phyloP scores from a whole-genome alignment of 2,329 filamentous ascomycete genomes.

The Emmonsiellopsis sp. region DNA sequence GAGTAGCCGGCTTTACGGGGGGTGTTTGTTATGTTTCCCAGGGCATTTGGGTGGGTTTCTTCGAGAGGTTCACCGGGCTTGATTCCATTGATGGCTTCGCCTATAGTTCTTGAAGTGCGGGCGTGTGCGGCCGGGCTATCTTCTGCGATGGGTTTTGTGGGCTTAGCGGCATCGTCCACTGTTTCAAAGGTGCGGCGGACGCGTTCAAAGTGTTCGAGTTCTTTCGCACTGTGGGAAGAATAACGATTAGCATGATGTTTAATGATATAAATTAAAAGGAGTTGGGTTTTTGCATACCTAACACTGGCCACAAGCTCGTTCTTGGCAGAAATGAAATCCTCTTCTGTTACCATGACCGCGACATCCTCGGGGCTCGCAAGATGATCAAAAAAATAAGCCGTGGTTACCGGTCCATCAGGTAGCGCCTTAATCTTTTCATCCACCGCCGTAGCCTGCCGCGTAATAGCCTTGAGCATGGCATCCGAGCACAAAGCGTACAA shows the following conservation, averaged over 20 bases:
- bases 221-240: constrained; percentile 57
- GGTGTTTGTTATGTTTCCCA: constrained; percentile 9
- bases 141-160: constrained; percentile 7
- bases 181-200: constrained; percentile 76
- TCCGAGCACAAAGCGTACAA: constrained; percentile 96
- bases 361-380: constrained; percentile 73
- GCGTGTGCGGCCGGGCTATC: constrained; percentile 4
- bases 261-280: background rate
- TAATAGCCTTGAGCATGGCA: constrained; percentile 98
- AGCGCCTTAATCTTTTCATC: constrained; percentile 72
- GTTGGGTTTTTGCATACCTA: constrained; percentile 28
- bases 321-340: constrained; percentile 76
- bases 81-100: constrained; percentile 29
- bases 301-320: constrained; percentile 86
- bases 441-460: constrained; percentile 72
- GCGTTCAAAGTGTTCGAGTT: constrained; percentile 80
- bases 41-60: constrained; percentile 17
- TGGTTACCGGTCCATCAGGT: constrained; percentile 54
- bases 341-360: constrained; percentile 77
- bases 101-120: constrained; percentile 25
- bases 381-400: constrained; percentile 95
- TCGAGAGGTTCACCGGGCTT: constrained; percentile 17
- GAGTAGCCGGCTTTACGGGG: background rate
- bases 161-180: constrained; percentile 38
- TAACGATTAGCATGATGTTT: constrained; percentile 17